Percentiles rank a stretch among this genome's conserved stretches.
Conservation (phyloP, 2,329 filamentous ascomycete genomes). For the Hypoxylon sp. region DNA sequence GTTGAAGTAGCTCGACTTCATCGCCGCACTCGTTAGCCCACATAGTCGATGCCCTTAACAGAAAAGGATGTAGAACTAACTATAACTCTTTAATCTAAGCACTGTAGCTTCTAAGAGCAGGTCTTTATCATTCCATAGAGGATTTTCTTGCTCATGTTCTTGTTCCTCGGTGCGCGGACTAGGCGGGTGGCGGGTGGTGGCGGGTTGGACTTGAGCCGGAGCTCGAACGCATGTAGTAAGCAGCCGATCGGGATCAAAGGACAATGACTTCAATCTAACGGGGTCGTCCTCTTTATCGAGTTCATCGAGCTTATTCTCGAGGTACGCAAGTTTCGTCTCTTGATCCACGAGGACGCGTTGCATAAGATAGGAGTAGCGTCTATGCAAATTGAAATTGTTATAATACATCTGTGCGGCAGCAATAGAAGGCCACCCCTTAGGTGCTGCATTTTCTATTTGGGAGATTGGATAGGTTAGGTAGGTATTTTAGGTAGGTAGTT, state of each 20-base stretch:
- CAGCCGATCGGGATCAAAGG: conserved; percentile 21
- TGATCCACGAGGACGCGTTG: conserved; percentile 32
- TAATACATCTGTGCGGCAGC: conserved; percentile 23
- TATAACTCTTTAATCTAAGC: conserved; percentile 16
- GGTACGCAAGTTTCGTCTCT: conserved; percentile 32
- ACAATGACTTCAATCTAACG: conserved; percentile 9
- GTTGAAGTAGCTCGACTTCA: conserved; percentile 23
- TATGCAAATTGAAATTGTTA: conserved; percentile 25
- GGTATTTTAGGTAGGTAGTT: neutral
- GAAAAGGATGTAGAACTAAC: conserved; percentile 8
- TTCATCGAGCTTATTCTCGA: conserved; percentile 21
- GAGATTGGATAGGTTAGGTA: neutral
- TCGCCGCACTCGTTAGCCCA: conserved; percentile 16
- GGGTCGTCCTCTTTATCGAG: conserved; percentile 21
- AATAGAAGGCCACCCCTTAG: conserved; percentile 23
- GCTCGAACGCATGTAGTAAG: conserved; percentile 3
- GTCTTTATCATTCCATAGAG: conserved; percentile 33
- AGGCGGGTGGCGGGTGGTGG: neutral
- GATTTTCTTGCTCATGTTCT: conserved; percentile 2
- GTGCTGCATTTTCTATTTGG: conserved; percentile 8
- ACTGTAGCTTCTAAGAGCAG: conserved; percentile 23
- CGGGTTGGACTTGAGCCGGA: neutral
- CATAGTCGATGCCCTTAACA: neutral
- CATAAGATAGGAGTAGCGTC: conserved; percentile 22
- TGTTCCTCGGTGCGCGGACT: neutral